Evolutionary conservation across 2,329 filamentous ascomycete genomes (phyloP), one percentile per base, ranked within the genome.

Genomic region (Monilinia laxa): DNA sequence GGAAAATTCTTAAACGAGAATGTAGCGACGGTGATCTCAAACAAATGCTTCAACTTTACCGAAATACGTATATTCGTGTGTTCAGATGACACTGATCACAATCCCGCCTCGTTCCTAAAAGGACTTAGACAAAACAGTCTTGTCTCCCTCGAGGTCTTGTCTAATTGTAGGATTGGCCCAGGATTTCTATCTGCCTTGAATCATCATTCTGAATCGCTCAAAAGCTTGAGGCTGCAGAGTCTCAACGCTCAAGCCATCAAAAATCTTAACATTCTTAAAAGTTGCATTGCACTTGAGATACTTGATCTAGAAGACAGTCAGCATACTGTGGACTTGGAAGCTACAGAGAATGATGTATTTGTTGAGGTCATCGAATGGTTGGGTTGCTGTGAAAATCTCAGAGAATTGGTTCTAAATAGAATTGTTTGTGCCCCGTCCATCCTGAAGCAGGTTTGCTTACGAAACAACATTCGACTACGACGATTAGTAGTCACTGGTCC

Each of bases 1-100:
- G 88, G 87, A 3, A 82, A 81, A 51, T 81, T 84, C 12, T 80
- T 92, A 1, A 82, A 81, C 52, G 79, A 84, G 62, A 81, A 84
- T 65, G 80, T 83, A 2, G 83, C 84, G 42, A 77, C 78, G 16
- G 81, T 84, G 3, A 83, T 92, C 58, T 79, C 81, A 31, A 75
- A 81, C 31, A 79, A 84, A 70, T 92, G 89, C 70, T 85, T 85
- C 2, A 78, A 82, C 11, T 89, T 92, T 71, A 81, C 81, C 54
- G 82, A 84, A 51, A 76, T 92, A 28, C 84, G 81, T 35, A 85
- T 89, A 65, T 87, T 83, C 69, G 79, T 72, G 42, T 80, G 78
- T 66, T 57, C 63, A 7, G 66, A 62, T 31, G 62, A 71, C 25
- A 71, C 71, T 20, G 88, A 91, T 68, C 77, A 81, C 38, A 80